These are phyloP conservation scores for Alternaria arborescens DNA, from an alignment of 2,329 filamentous ascomycete species.

Conservation along the genomic window DNA sequence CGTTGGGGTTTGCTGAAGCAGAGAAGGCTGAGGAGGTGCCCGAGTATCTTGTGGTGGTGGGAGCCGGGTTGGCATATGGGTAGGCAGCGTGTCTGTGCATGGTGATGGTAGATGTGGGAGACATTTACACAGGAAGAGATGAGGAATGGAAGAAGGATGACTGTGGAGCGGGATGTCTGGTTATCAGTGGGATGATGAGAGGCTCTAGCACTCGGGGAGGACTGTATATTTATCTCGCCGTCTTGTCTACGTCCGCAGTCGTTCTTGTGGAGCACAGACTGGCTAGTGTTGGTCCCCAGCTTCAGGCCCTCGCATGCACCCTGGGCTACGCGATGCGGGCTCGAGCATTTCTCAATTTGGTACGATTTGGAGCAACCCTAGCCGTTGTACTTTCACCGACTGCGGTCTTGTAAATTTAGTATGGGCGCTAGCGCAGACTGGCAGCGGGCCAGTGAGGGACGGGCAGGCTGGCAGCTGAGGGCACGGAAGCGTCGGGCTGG, in stretches of 20 bases:
- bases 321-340: conserved; percentile 33
- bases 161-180: conserved; percentile 26
- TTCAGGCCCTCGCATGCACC: conserved; percentile 42
- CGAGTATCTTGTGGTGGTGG: conserved; percentile 67
- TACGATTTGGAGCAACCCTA: conserved; percentile 36
- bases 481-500: conserved; percentile 34
- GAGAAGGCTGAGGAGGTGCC: conserved; percentile 94
- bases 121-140: conserved; percentile 32
- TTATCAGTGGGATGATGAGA: conserved; percentile 32
- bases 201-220: conserved; percentile 35
- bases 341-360: conserved; percentile 37
- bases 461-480: conserved; percentile 30
- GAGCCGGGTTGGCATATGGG: conserved; percentile 52
- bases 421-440: conserved; percentile 38
- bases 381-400: conserved; percentile 36
- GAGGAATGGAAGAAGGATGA: conserved; percentile 14
- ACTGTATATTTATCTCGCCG: conserved; percentile 44
- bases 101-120: conserved; percentile 28
- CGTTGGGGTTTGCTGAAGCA: conserved; percentile 91
- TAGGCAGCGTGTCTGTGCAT: conserved; percentile 58
- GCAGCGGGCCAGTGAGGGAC: conserved; percentile 40
- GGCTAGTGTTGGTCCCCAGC: conserved; percentile 40
- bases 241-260: conserved; percentile 36
- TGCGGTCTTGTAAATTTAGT: conserved; percentile 44
- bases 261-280: conserved; percentile 40